phyloP scores from a whole-genome alignment of 768 basidiomycete species.

The Tulasnella sp. region DNA sequence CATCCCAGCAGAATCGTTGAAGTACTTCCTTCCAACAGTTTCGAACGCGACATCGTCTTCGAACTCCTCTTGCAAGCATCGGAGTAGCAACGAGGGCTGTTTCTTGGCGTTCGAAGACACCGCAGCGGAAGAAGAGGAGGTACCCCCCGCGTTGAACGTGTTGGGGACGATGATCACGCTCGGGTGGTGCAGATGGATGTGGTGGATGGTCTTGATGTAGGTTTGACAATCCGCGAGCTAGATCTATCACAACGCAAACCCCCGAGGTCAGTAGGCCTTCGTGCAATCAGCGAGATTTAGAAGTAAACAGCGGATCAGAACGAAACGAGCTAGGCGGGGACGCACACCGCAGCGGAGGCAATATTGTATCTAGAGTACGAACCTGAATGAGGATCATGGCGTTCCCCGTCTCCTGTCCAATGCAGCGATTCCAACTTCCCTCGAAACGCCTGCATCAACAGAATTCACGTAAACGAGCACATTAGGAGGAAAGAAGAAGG shows the following conservation, averaged over 20 bases:
- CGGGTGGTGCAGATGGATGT: slow-evolving; percentile 78
- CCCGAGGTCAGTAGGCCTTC: not conserved
- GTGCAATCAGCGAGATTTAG: not conserved
- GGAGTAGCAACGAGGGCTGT: slow-evolving; percentile 60
- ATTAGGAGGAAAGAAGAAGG: too few species aligned
- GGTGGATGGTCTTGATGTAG: slow-evolving; percentile 85
- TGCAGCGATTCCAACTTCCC: slow-evolving; percentile 87
- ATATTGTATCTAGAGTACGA: slow-evolving; percentile 6
- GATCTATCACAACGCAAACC: not conserved
- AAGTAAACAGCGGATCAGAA: too few species aligned
- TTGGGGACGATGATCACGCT: slow-evolving; percentile 77
- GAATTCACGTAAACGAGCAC: too few species aligned
- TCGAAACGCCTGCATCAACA: slow-evolving; percentile 53
- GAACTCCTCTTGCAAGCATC: slow-evolving; percentile 75
- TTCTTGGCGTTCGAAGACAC: not conserved
- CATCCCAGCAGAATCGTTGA: slow-evolving; percentile 81
- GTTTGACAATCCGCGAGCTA: slow-evolving; percentile 86
- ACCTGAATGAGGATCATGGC: slow-evolving; percentile 83
- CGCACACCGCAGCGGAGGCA: not conserved
- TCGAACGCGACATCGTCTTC: slow-evolving; percentile 62
- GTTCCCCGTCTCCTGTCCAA: slow-evolving; percentile 76
- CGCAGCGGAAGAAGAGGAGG: not conserved
- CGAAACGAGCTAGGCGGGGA: not conserved
- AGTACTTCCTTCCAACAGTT: slow-evolving; percentile 75
- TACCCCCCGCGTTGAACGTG: slow-evolving; percentile 46